A percentile compares a stretch with the other conserved stretches of the same genome.
These are phyloP conservation scores for Golubevia pallescens DNA, from an alignment of 1,284 basidiomycete genomes.

Conservation along the genomic window DNA sequence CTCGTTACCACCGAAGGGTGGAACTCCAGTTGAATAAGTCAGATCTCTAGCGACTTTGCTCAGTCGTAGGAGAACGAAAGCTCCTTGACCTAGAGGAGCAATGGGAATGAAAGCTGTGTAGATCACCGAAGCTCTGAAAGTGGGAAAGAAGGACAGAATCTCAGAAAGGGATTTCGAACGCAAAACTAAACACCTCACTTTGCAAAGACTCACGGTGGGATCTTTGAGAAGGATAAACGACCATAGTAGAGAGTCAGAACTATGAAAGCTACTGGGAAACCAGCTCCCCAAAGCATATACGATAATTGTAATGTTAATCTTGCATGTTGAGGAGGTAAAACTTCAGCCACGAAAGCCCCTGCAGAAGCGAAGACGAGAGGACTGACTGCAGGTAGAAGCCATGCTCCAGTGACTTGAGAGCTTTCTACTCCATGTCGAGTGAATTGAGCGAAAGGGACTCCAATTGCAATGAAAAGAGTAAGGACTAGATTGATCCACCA, in stretches of 20 bases:
- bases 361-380: conserved; percentile 74
- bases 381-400: conserved; percentile 77
- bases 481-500: conserved; percentile 77
- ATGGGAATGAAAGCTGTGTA: conserved; percentile 72
- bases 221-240: conserved; percentile 69
- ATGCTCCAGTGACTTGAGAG: conserved; percentile 69
- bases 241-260: conserved; percentile 70
- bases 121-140: conserved; percentile 68
- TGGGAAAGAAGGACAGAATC: conserved; percentile 50
- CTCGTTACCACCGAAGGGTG: conserved; percentile 1
- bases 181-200: neutral
- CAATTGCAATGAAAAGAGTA: conserved; percentile 72
- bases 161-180: neutral
- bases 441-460: conserved; percentile 73
- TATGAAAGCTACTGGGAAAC: conserved; percentile 69
- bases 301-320: conserved; percentile 69
- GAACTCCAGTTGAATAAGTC: conserved; percentile 31
- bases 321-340: conserved; percentile 68
- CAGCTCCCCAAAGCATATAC: conserved; percentile 66
- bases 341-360: conserved; percentile 71
- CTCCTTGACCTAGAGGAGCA: conserved; percentile 71
- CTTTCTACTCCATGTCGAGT: neutral
- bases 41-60: conserved; percentile 67
- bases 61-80: conserved; percentile 70
- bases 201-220: conserved; percentile 31